phyloP scores from a whole-genome alignment of 2,329 filamentous ascomycete species.

The Xylaria sp. region DNA sequence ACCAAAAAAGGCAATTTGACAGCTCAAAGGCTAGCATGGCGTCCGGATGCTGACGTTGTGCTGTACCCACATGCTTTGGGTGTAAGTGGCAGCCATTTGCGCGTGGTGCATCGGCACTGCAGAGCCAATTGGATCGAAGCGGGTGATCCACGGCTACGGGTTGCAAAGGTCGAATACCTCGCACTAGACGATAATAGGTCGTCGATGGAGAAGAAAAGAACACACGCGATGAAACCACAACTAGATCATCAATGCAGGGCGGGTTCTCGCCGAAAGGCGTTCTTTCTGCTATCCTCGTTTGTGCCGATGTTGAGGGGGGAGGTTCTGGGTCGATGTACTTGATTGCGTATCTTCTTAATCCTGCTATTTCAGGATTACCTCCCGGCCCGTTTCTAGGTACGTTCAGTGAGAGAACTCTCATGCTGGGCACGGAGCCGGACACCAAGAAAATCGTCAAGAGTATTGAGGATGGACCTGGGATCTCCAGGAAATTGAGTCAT shows the following conservation, averaged over 20 bases:
- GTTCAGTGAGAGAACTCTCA: constrained; percentile 6
- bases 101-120: constrained; percentile 27
- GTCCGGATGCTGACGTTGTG: constrained; percentile 30
- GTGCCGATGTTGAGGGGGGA: not conserved
- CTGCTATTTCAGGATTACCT: constrained; percentile 12
- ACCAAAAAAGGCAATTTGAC: constrained; percentile 28
- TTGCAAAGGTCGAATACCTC: constrained; percentile 38
- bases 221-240: not conserved
- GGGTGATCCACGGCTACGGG: constrained; percentile 42
- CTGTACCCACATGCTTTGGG: constrained; percentile 28
- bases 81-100: constrained; percentile 34
- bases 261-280: not conserved
- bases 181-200: constrained; percentile 27
- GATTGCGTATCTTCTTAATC: constrained; percentile 6
- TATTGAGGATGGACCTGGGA: constrained; percentile 12
- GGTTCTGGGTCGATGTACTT: not conserved
- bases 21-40: constrained; percentile 24
- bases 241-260: constrained; percentile 1
- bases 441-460: constrained; percentile 9
- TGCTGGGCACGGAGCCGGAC: not conserved
- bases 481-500: constrained; percentile 29
- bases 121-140: constrained; percentile 35
- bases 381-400: not conserved
- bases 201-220: constrained; percentile 17
- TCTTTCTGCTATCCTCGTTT: constrained; percentile 10